phyloP scores from a whole-genome alignment of 352 stramenopile genomes.

The Phytophthora niederhauseri region DNA sequence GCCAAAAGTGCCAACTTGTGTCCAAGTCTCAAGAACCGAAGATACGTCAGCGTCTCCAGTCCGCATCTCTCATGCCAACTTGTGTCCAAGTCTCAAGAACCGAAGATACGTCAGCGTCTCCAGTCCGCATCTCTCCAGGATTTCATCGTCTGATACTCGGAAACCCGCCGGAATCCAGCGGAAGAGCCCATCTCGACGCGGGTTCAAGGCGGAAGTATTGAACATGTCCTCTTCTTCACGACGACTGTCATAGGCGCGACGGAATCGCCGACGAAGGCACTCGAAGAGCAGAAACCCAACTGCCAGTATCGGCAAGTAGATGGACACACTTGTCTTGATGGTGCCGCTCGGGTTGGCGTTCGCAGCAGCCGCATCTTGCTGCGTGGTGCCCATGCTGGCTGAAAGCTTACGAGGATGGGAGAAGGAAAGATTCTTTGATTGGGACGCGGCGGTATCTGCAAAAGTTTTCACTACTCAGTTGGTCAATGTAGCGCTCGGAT shows the following conservation, averaged over 20 bases:
- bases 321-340: conserved; percentile 65
- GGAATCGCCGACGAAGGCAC: conserved; percentile 56
- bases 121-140: conserved; percentile 73
- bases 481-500: not conserved
- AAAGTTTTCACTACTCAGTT: not conserved
- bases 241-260: conserved; percentile 60
- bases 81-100: conserved; percentile 69
- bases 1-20: conserved; percentile 71
- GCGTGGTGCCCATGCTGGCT: conserved; percentile 41
- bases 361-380: conserved; percentile 51
- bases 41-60: conserved; percentile 75
- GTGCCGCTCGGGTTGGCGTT: conserved; percentile 74
- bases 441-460: conserved; percentile 23
- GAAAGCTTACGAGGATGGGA: not conserved
- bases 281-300: conserved; percentile 67
- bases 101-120: conserved; percentile 80
- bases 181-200: conserved; percentile 37
- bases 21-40: conserved; percentile 73
- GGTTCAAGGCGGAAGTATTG: conserved; percentile 22
- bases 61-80: conserved; percentile 73
- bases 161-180: conserved; percentile 57
- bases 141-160: conserved; percentile 60
- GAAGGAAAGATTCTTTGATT: conserved; percentile 16
- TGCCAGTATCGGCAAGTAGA: conserved; percentile 66
- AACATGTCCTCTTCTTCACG: conserved; percentile 38